Evolutionary conservation across 192 early-diverging fungal genomes (phyloP).

Genomic region (Entophlyctis luteolus): DNA sequence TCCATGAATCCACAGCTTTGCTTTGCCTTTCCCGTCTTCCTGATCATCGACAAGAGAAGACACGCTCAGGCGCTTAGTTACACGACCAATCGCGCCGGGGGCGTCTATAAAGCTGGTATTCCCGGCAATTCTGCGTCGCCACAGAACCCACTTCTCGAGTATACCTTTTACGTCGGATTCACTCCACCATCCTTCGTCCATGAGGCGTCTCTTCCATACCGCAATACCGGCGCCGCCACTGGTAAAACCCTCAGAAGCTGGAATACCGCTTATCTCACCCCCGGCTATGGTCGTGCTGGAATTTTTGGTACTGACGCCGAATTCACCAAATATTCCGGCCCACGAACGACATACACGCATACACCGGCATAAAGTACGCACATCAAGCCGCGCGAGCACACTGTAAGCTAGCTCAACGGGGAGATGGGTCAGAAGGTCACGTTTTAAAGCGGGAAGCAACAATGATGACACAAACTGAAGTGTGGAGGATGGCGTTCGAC

Average conservation of each 20-base stretch:
- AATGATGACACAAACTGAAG: conserved; percentile 89
- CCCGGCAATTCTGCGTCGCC: not conserved
- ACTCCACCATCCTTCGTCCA: conserved; percentile 39
- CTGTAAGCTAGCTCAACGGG: conserved; percentile 58
- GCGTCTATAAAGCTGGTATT: not conserved
- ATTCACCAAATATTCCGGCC: conserved; percentile 72
- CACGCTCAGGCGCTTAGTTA: not conserved
- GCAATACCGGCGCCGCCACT: conserved; percentile 57
- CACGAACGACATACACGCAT: conserved; percentile 79
- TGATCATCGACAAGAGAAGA: not conserved
- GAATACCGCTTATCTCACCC: conserved; percentile 71
- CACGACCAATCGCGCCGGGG: not conserved
- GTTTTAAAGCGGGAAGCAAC: conserved; percentile 84
- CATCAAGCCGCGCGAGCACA: conserved; percentile 80
- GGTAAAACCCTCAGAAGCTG: conserved; percentile 76
- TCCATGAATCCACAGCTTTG: too few species aligned
- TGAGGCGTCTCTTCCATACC: conserved; percentile 48
- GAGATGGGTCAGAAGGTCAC: conserved; percentile 74
- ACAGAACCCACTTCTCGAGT: conserved; percentile 14
- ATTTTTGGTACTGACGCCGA: conserved; percentile 53
- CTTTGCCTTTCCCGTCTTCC: too few species aligned
- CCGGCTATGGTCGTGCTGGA: conserved; percentile 74
- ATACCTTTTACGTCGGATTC: conserved; percentile 40
- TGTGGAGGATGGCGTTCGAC: conserved; percentile 71
- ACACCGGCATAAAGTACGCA: conserved; percentile 70